A percentile compares a stretch with the other conserved stretches of the same genome.
These are phyloP conservation scores for Cyclotella baltica DNA, from an alignment of 108 stramenopile species.

Conservation along the genomic window DNA sequence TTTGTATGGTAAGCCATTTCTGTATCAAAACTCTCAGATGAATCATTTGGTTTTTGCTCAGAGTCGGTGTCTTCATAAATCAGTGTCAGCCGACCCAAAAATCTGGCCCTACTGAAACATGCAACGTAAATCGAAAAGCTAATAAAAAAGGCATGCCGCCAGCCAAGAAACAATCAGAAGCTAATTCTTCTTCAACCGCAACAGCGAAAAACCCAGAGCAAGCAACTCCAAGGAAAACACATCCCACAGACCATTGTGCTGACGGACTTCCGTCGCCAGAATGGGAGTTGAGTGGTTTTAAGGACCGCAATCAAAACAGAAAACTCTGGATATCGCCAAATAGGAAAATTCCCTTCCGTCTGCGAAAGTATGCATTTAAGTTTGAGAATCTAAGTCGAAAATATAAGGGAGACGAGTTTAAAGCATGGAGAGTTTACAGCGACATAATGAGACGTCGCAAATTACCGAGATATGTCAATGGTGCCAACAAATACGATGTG, in stretches of 20 bases:
- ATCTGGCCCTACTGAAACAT: no score
- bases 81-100: no score
- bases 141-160: no score
- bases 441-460: not conserved
- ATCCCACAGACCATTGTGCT: not conserved
- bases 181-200: no score
- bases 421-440: not conserved
- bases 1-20: no score
- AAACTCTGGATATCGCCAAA: not conserved
- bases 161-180: no score
- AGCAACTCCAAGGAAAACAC: no score
- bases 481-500: not conserved
- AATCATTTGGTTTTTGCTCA: no score
- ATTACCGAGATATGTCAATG: not conserved
- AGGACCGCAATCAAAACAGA: not conserved
- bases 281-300: not conserved
- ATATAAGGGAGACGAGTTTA: not conserved
- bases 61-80: no score
- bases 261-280: not conserved
- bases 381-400: not conserved
- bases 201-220: no score
- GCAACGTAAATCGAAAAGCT: no score
- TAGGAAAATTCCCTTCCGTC: not conserved
- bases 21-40: no score
- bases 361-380: not conserved